Conservation (phyloP, 2,329 filamentous ascomycete species). For the Aspergillus proliferans region DNA sequence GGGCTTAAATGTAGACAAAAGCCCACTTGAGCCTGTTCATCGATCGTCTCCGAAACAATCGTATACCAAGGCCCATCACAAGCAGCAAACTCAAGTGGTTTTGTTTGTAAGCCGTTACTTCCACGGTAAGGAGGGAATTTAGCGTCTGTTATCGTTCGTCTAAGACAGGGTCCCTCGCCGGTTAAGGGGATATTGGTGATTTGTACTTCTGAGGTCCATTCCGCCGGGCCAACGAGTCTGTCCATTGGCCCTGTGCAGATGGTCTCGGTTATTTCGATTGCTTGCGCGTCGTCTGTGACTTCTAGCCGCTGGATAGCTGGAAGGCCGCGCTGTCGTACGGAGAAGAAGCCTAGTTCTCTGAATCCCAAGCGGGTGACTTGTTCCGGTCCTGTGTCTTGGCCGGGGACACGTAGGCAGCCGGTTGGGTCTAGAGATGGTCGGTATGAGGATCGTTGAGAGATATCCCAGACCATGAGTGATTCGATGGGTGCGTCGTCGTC, state of each 20-base stretch:
- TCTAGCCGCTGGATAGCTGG: constrained; percentile 48
- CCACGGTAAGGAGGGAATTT: constrained; percentile 43
- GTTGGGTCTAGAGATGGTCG: constrained; percentile 47
- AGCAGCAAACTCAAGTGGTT: constrained; percentile 16
- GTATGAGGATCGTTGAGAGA: constrained; percentile 45
- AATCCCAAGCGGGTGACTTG: constrained; percentile 48
- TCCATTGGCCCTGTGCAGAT: constrained; percentile 47
- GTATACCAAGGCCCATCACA: constrained; percentile 28
- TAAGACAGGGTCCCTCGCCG: constrained; percentile 46
- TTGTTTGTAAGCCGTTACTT: constrained; percentile 32
- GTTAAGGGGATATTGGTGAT: constrained; percentile 51
- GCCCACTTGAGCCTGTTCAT: constrained; percentile 25
- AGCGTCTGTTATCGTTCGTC: constrained; percentile 38
- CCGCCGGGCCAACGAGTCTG: constrained; percentile 35
- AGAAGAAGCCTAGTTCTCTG: constrained; percentile 48
- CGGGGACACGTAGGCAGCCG: constrained; percentile 27
- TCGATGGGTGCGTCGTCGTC: constrained; percentile 54
- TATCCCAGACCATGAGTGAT: constrained; percentile 55
- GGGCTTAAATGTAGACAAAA: constrained; percentile 32
- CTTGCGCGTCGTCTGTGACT: constrained; percentile 43
- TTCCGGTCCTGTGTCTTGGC: constrained; percentile 33
- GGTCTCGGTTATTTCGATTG: constrained; percentile 54
- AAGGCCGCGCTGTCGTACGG: constrained; percentile 47
- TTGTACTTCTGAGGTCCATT: constrained; percentile 40
- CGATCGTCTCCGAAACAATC: constrained; percentile 31